Percentiles rank a stretch among this genome's conserved stretches.
Evolutionary conservation across 345 rosid species (phyloP).

Genomic region (Viola odorata): DNA sequence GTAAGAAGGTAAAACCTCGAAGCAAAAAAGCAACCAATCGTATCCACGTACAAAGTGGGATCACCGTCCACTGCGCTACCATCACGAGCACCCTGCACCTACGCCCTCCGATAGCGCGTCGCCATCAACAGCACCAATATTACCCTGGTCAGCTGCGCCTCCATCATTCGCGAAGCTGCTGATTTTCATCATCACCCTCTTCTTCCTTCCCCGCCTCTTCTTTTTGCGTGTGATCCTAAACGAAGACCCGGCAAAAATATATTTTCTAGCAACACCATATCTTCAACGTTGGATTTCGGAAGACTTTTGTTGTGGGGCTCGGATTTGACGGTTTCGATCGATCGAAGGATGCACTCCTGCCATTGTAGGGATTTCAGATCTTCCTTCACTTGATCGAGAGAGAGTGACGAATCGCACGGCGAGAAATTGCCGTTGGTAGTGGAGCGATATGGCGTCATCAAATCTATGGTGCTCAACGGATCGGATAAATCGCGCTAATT

Average conservation of each 20-base stretch:
- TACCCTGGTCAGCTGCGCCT: background rate
- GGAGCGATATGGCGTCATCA: slow-evolving; percentile 12
- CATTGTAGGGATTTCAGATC: slow-evolving; percentile 14
- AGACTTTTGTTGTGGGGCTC: background rate
- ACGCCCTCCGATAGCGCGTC: background rate
- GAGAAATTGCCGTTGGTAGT: slow-evolving; percentile 5
- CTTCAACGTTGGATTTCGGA: background rate
- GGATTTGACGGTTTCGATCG: slow-evolving; percentile 1
- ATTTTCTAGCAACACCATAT: background rate
- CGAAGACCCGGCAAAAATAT: background rate
- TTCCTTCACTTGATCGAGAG: slow-evolving; percentile 15
- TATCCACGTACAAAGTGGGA: slow-evolving; percentile 7
- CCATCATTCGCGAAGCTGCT: background rate
- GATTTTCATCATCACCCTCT: background rate
- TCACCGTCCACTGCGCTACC: background rate
- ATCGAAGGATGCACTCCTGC: slow-evolving; percentile 14
- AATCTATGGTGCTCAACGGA: slow-evolving; percentile 20
- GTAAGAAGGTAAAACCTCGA: too few species aligned
- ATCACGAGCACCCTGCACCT: background rate
- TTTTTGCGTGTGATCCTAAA: slow-evolving; percentile 9
- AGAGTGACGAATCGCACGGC: slow-evolving; percentile 12
- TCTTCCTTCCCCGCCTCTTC: background rate
- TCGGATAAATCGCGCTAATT: slow-evolving; percentile 6
- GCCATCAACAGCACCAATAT: background rate
- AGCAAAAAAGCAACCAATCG: background rate